A percentile compares a stretch with the other conserved stretches of the same genome.
Conservation (phyloP, 2,329 filamentous ascomycete genomes). For the Cordyceps militaris region DNA sequence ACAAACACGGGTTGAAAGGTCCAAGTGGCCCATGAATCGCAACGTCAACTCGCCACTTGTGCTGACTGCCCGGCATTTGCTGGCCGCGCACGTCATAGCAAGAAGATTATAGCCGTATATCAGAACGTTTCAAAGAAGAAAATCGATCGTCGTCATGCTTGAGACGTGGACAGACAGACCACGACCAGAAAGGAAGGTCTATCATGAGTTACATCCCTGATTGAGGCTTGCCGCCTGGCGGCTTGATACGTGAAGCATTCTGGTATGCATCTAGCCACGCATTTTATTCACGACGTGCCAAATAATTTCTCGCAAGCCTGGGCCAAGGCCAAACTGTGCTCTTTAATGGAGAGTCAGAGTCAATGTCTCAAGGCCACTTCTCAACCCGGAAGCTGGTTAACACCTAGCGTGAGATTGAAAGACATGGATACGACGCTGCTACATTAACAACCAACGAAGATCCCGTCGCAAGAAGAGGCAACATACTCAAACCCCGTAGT, state of each 20-base stretch:
- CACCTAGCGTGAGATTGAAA: constrained; percentile 4
- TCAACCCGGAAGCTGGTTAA: constrained; percentile 11
- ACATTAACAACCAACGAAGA: not conserved
- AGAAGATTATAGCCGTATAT: not conserved
- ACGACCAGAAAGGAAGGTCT: not conserved
- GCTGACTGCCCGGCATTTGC: not conserved
- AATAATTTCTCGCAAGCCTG: not conserved
- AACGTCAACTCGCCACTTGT: not conserved
- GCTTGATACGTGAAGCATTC: not conserved
- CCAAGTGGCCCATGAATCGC: not conserved
- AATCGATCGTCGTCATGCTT: not conserved
- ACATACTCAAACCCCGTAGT: not conserved
- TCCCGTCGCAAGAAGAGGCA: not conserved
- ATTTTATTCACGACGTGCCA: not conserved
- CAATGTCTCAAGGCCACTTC: constrained; percentile 10
- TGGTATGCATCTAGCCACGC: not conserved
- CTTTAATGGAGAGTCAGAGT: not conserved
- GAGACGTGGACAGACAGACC: not conserved
- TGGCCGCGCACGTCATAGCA: not conserved
- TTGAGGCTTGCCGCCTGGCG: not conserved
- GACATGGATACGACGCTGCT: constrained; percentile 7
- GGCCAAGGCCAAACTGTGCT: not conserved
- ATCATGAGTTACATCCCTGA: not conserved
- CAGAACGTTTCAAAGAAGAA: not conserved
- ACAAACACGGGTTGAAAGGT: not conserved